A percentile compares a stretch with the other conserved stretches of the same genome.
Evolutionary conservation across 306 rosid species (phyloP).

Genomic region (Medicago ruthenica): DNA sequence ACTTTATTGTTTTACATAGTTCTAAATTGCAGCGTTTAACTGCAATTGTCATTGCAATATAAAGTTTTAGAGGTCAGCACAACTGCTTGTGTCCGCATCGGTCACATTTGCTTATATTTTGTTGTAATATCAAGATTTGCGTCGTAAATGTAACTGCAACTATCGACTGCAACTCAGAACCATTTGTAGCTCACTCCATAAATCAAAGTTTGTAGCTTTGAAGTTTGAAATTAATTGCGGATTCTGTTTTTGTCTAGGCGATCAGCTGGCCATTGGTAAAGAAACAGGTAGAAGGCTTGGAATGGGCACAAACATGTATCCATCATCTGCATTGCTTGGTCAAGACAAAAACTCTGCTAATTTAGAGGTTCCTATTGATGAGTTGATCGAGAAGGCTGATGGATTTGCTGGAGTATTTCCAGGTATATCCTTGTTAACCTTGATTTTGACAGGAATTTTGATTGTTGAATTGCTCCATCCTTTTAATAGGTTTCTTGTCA

Average conservation of each 20-base stretch:
- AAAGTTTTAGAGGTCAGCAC: no score
- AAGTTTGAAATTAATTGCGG: slow-evolving; percentile 17
- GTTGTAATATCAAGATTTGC: no score
- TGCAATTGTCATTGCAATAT: no score
- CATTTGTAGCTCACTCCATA: not conserved
- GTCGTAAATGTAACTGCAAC: not conserved
- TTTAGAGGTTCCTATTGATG: slow-evolving; percentile 81
- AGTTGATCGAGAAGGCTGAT: slow-evolving; percentile 93
- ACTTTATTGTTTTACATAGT: slow-evolving; percentile 8
- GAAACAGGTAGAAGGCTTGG: slow-evolving; percentile 97
- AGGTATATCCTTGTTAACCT: slow-evolving; percentile 50
- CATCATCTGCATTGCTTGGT: slow-evolving; percentile 91
- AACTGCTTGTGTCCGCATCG: not conserved
- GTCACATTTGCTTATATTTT: not conserved
- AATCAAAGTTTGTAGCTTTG: slow-evolving; percentile 1
- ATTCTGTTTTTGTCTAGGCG: slow-evolving; percentile 55
- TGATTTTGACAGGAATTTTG: not conserved
- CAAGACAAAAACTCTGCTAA: slow-evolving; percentile 73
- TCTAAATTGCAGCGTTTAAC: no score
- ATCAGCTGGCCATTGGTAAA: slow-evolving; percentile 94
- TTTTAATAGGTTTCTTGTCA: no score
- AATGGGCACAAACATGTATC: slow-evolving; percentile 98
- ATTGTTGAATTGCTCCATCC: no score
- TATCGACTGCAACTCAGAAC: not conserved
- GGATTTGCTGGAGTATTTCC: slow-evolving; percentile 99